Percentiles rank a stretch among this genome's conserved stretches.
Conservation (phyloP, 169 alveolate species). For the Plasmodium sp. region DNA sequence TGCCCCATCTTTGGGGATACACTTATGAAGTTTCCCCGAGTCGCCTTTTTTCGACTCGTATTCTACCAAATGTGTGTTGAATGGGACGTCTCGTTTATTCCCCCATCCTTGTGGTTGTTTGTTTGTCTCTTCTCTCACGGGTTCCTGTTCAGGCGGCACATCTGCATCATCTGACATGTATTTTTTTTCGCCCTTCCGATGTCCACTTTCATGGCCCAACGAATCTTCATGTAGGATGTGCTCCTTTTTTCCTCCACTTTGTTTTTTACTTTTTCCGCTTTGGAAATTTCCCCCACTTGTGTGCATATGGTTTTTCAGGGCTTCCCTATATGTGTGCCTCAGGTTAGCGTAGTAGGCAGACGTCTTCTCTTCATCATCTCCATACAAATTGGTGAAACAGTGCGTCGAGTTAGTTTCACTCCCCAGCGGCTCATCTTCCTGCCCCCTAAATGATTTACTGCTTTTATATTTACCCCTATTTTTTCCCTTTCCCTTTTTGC, state of each 20-base stretch:
- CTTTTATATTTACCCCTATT: neutral
- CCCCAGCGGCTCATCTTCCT: neutral
- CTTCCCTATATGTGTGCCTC: slow-evolving; percentile 6
- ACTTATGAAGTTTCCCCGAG: neutral
- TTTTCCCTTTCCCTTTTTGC: neutral
- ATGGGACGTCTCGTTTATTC: neutral
- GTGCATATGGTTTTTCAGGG: neutral
- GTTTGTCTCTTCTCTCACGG: neutral
- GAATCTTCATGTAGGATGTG: slow-evolving; percentile 7
- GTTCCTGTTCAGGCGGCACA: neutral
- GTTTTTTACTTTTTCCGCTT: neutral
- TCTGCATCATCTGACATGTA: neutral
- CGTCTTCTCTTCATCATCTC: neutral
- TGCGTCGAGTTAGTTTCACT: neutral
- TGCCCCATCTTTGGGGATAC: neutral
- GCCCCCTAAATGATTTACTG: neutral
- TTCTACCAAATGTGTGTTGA: neutral
- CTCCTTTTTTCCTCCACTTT: neutral
- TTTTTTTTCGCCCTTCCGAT: neutral
- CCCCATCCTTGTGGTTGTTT: neutral
- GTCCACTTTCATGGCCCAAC: neutral
- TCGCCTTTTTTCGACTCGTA: neutral
- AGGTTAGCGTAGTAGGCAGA: neutral
- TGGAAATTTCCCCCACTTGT: neutral
- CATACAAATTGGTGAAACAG: neutral